Evolutionary conservation across 1,284 basidiomycete species (phyloP).

Genomic region (Moesziomyces parantarcticus): DNA sequence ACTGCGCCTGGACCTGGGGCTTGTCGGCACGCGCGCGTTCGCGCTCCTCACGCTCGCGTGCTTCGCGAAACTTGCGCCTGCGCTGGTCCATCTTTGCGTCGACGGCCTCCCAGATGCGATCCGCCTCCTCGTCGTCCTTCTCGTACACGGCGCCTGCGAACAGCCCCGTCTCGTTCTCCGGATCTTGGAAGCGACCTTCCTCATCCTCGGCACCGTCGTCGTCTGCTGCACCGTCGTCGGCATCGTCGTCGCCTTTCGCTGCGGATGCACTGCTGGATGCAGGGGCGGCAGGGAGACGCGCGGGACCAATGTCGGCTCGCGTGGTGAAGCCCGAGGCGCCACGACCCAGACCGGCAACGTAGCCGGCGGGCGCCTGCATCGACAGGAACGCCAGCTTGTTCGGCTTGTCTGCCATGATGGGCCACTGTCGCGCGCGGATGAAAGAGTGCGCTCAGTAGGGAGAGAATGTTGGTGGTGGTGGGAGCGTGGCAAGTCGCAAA

Average conservation of each 20-base stretch:
- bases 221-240: slow-evolving; percentile 12
- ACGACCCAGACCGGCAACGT: slow-evolving; percentile 66
- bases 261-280: slow-evolving; percentile 11
- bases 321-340: slow-evolving; percentile 95
- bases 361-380: slow-evolving; percentile 64
- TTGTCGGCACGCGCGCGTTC: slow-evolving; percentile 80
- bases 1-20: slow-evolving; percentile 91
- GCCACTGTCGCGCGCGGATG: neutral
- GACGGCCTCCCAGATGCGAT: slow-evolving; percentile 90
- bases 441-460: too few relatives aligned
- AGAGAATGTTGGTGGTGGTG: neutral
- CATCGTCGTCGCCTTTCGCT: slow-evolving; percentile 7
- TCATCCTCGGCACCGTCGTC: slow-evolving; percentile 66
- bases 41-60: slow-evolving; percentile 78
- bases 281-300: slow-evolving; percentile 78
- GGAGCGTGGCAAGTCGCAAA: too few relatives aligned
- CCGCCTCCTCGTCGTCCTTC: slow-evolving; percentile 96
- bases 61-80: slow-evolving; percentile 82
- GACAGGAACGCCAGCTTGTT: slow-evolving; percentile 63
- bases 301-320: slow-evolving; percentile 97
- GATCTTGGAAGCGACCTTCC: slow-evolving; percentile 91
- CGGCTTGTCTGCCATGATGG: slow-evolving; percentile 50
- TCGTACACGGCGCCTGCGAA: slow-evolving; percentile 97
- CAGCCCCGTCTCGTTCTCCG: slow-evolving; percentile 94
- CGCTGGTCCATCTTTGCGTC: slow-evolving; percentile 90